A percentile compares a stretch with the other conserved stretches of the same genome.
Conservation (phyloP, 2,329 filamentous ascomycete genomes). For the Cladophialophora exuberans region DNA sequence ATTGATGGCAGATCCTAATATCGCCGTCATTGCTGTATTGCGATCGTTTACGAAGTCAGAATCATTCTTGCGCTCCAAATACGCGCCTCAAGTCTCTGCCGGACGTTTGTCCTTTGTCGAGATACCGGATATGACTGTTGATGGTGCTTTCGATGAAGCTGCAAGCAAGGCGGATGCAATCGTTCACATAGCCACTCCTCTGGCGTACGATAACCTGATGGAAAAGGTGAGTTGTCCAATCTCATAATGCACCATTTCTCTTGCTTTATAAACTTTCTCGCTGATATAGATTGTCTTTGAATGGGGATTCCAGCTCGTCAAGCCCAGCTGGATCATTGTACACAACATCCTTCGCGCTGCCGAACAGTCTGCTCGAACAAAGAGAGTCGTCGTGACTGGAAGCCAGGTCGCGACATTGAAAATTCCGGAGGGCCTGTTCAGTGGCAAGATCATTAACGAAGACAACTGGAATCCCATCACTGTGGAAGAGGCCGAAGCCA, state of each 20-base stretch:
- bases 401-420: constrained; percentile 12
- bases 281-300: too few species aligned
- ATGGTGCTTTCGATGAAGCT: constrained; percentile 5
- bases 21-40: constrained; percentile 13
- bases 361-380: not conserved
- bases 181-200: constrained; percentile 17
- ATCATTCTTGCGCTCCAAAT: constrained; percentile 7
- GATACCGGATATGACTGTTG: constrained; percentile 13
- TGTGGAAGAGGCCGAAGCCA: constrained; percentile 7
- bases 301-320: too few species aligned
- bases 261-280: too few species aligned
- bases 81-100: constrained; percentile 6
- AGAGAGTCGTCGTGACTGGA: constrained; percentile 15
- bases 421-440: constrained; percentile 3
- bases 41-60: constrained; percentile 11
- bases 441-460: not conserved
- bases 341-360: constrained; percentile 14
- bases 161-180: constrained; percentile 10
- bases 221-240: too few species aligned
- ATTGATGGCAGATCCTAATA: not conserved
- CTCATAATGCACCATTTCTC: too few species aligned
- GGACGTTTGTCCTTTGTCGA: constrained; percentile 14
- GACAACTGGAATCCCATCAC: constrained; percentile 14
- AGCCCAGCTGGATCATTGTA: constrained; percentile 14
- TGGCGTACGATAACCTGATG: constrained; percentile 14